Base-by-base conservation (phyloP, 2,329 filamentous ascomycete species). In the Diplodia scrobiculata region DNA sequence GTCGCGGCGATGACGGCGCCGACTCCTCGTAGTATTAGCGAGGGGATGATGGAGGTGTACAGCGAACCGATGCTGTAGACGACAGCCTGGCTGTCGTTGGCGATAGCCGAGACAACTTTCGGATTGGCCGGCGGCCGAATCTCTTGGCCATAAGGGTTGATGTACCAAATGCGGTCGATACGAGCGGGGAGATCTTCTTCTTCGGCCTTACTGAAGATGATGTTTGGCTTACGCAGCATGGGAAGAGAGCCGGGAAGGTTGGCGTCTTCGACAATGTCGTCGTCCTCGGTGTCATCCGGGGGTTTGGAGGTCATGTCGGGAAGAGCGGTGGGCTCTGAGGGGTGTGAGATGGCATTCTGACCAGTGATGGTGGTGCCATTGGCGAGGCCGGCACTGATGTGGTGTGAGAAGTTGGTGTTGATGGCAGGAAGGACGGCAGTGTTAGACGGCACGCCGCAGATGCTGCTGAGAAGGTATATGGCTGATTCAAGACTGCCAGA, bases 121-220 rank as follows among this genome's bases (percentile, higher is more conserved):
- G 92, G 88, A 72, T 97, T 98, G 1, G 92, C 90, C 0, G 88
- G 85, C 0, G 93, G 91, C 19, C 89, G 87, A 70, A 98, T 97
- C 77, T 97, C 93, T 75, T 97, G 92, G n/a, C 94, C 94, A 76
- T 97, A 98, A 0, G 94, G 94, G 73, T 97, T 98, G 80, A 98
- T 98, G 80, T 98, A 98, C 92, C 92, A 98, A 36, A 98, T 84
- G 2, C 93, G 82, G 65, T 88, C 83, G 71, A 98, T 96, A 32
- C 91, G 84, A 0, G 89, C 84, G 0, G 91, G 85, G 1, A 98
- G 82, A 65, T 94, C 91, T 68, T 91, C 87, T 69, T 92, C 89
- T 47, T 86, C 82, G 2, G 73, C 82, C 79, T 98, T 98, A 73
- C 85, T 89, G 75, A 97, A 96, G 4, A 83, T 82, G 68, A 97